A percentile compares a stretch with the other conserved stretches of the same genome.
Conservation (phyloP, 805 yeast species). For the Pichia sporocuriosa region DNA sequence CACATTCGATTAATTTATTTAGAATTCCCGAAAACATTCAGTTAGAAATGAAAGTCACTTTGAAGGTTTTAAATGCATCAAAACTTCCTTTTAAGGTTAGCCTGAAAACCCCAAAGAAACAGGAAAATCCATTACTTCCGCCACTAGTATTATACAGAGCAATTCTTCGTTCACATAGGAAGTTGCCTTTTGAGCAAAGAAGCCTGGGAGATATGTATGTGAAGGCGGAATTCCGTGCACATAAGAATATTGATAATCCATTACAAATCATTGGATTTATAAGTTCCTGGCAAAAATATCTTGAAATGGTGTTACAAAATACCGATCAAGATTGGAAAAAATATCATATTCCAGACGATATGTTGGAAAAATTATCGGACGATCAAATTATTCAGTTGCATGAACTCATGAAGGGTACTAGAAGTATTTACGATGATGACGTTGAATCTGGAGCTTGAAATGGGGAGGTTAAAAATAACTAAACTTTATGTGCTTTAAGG, state of each 20-base stretch:
- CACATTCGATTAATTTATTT: too few relatives aligned
- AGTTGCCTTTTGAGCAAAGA: slow-evolving; percentile 61
- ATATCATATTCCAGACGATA: slow-evolving; percentile 52
- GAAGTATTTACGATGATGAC: slow-evolving; percentile 18
- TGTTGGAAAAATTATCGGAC: slow-evolving; percentile 77
- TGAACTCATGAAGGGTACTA: slow-evolving; percentile 71
- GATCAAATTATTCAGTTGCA: slow-evolving; percentile 83
- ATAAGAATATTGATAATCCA: slow-evolving; percentile 77
- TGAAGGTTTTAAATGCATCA: slow-evolving; percentile 18
- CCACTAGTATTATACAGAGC: slow-evolving; percentile 74
- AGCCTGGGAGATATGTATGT: slow-evolving; percentile 87
- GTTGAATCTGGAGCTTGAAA: slow-evolving; percentile 4
- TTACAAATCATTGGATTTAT: slow-evolving; percentile 89
- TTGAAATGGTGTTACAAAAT: slow-evolving; percentile 37
- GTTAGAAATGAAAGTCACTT: slow-evolving; percentile 3
- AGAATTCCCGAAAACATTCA: too few relatives aligned
- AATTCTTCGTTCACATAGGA: slow-evolving; percentile 75
- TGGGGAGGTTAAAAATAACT: not conserved
- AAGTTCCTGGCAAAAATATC: slow-evolving; percentile 89
- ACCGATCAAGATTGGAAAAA: slow-evolving; percentile 59
- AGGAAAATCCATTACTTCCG: slow-evolving; percentile 53
- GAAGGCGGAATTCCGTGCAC: slow-evolving; percentile 82
- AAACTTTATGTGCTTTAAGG: too few relatives aligned
- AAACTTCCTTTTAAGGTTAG: slow-evolving; percentile 23
- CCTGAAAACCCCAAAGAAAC: slow-evolving; percentile 22